Evolutionary conservation across 2,329 filamentous ascomycete genomes (phyloP), one percentile per base, ranked within the genome.

Genomic region (Beauveria sp.): DNA sequence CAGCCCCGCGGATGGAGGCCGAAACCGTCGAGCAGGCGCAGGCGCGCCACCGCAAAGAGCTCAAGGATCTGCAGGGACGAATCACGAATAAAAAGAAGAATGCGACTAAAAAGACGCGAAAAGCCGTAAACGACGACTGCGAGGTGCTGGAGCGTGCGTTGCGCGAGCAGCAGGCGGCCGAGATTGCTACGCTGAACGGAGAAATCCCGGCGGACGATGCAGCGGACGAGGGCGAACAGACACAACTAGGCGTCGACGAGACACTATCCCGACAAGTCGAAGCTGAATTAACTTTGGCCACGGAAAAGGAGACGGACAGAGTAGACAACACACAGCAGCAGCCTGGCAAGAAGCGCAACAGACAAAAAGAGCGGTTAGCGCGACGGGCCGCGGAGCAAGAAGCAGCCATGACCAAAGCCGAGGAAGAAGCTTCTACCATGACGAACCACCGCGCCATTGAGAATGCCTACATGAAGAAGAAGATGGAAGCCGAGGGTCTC

Each of bases 31-130:
- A 97, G 63, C 86, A 90, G 64, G 77, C 94, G 61, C 87, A 91
- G 68, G 79, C 86, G 43, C 88, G 87, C 52, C 94, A 99, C 73
- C 87, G 91, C 68, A 94, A 91, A 74, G 93, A 99, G 76, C 86
- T 89, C 72, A 88, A 87, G 67, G 93, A 97, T 63, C 81, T 99
- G 28, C 90, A 96, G 73, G 83, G 85, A 55, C 87, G 88, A 63
- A 86, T 96, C 70, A 97, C 91, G 5, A 92, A 89, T 76, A 97
- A 97, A 82, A 99, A 97, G 81, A 97, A 97, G 80, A 88, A 90
- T 67, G 92, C 94, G 18, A 96, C 89, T 52, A 99, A 97, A 77
- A 91, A 86, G 84, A 92, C 82, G 67, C 84, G 78, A 69, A 91
- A 88, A 72, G 86, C 87, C 30, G 79, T 93, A 69, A 91, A 89